phyloP scores from a whole-genome alignment of 495 filamentous ascomycete species.

The Bathelium albidoporum region DNA sequence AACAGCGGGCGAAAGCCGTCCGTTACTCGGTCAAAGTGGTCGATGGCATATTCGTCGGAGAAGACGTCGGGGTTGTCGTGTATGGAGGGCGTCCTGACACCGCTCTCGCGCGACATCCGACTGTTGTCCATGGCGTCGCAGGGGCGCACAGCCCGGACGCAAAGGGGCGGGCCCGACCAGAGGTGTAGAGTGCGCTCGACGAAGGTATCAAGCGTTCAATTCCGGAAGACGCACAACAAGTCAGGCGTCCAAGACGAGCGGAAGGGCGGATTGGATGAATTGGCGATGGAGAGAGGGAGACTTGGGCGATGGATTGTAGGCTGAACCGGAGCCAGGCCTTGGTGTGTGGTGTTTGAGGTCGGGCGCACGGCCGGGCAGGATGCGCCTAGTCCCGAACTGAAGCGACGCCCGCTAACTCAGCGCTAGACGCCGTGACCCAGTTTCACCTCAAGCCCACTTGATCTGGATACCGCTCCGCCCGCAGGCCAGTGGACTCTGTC shows the following conservation, averaged over 20 bases:
- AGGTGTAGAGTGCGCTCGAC: not conserved
- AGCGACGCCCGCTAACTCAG: not conserved
- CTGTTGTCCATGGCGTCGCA: constrained; percentile 10
- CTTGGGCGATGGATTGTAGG: not conserved
- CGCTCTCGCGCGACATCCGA: constrained; percentile 13
- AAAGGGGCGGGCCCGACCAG: not conserved
- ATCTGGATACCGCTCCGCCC: not conserved
- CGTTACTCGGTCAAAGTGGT: constrained; percentile 22
- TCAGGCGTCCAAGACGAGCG: not conserved
- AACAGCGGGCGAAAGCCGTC: constrained; percentile 26
- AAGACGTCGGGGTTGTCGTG: constrained; percentile 29
- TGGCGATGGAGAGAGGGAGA: not conserved
- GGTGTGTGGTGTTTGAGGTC: constrained; percentile 2
- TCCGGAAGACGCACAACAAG: not conserved
- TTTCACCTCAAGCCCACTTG: constrained; percentile 1
- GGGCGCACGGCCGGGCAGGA: not conserved
- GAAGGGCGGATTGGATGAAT: not conserved
- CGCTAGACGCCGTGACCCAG: not conserved
- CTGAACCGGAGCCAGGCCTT: not conserved
- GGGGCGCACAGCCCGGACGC: not conserved
- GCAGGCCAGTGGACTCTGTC: not conserved
- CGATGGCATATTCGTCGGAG: constrained; percentile 32
- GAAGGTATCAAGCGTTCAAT: not conserved
- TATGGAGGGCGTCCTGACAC: constrained; percentile 10
- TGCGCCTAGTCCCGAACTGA: not conserved